Base-by-base conservation (phyloP, 2,329 filamentous ascomycete species). In the Xylaria polymorpha region DNA sequence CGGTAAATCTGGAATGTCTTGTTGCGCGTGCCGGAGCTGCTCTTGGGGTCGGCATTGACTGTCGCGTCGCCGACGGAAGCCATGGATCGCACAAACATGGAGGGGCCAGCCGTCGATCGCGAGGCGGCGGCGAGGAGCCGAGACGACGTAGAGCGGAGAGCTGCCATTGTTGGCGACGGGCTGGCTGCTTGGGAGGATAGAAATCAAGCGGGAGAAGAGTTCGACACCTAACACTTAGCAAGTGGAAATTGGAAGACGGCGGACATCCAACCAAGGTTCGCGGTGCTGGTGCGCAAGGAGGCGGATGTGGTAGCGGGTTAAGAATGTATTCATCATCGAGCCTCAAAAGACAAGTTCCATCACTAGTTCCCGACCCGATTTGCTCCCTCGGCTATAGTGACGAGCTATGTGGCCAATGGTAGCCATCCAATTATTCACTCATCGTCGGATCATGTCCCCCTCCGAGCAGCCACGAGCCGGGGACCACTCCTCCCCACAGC, bases 1-100 rank as follows among this genome's bases (percentile, higher is more conserved):
- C 96, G 90, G 90, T 99, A 99, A 86, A 99, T 92, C 83, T 97
- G 92, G 89, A 99, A 99, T 61, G 92, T 94, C 91, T 98, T 98
- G 85, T 92, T 90, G 77, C 86, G 87, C 55, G 89, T 82, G 69
- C 86, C 82, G 73, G 85, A 81, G 72, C 83, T 84, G 62, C 85
- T 79, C 77, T 85, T 86, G 65, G 92, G 86, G 76, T 92, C 87
- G 74, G 88, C 82, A 66, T 88, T 83, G 59, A 88, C 87, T 58
- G 89, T 86, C 43, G 89, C 86, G 80, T 91, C 81, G 78, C 83
- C 84, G 72, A 87, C 82, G 2, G 86, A 83, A 64, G 87, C 87
- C 83, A 89, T 87, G 69, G 84, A 83, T 70, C 86, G 85, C 60
- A 82, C 75, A 73, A 85, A 82, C 75, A 83, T 79, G 70, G 81